Evolutionary conservation across 768 basidiomycete species (phyloP).

Genomic region (Russula brevipes): DNA sequence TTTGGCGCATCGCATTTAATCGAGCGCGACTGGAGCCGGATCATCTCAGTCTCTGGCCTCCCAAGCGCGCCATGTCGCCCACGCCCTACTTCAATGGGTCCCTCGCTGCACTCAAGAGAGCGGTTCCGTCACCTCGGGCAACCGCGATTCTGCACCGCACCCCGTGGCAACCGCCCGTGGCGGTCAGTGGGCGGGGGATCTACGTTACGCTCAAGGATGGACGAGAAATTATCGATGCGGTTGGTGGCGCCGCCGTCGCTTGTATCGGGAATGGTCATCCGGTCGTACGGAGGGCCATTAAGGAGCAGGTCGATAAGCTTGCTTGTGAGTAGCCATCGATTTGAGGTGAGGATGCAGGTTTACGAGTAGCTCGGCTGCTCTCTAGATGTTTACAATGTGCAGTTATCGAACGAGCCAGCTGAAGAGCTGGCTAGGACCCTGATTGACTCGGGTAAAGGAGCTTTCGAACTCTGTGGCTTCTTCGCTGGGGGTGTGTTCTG

Average conservation of each 20-base stretch:
- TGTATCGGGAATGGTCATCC: conserved; percentile 75
- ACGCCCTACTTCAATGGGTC: not conserved
- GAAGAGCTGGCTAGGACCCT: conserved; percentile 70
- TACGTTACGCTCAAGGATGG: conserved; percentile 73
- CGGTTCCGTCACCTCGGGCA: not conserved
- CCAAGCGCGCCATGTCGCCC: conserved; percentile 1
- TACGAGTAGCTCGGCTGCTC: not conserved
- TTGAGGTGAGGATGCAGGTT: not conserved
- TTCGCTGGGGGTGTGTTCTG: conserved; percentile 57
- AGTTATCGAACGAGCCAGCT: conserved; percentile 74
- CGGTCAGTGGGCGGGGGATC: conserved; percentile 54
- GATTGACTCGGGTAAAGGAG: conserved; percentile 62
- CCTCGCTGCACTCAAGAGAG: not conserved
- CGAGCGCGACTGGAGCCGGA: not conserved
- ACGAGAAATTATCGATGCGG: conserved; percentile 63
- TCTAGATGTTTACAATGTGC: conserved; percentile 83
- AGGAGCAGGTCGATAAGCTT: conserved; percentile 73
- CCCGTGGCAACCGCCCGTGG: conserved; percentile 69
- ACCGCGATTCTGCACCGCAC: conserved; percentile 43
- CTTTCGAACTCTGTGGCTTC: conserved; percentile 67
- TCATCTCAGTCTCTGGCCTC: not conserved
- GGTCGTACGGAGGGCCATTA: conserved; percentile 64
- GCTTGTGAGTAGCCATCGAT: conserved; percentile 49
- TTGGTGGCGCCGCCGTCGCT: conserved; percentile 81
- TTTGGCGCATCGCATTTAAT: not conserved